Base-by-base conservation (phyloP, 2,329 filamentous ascomycete genomes). In the Botryotinia calthae region DNA sequence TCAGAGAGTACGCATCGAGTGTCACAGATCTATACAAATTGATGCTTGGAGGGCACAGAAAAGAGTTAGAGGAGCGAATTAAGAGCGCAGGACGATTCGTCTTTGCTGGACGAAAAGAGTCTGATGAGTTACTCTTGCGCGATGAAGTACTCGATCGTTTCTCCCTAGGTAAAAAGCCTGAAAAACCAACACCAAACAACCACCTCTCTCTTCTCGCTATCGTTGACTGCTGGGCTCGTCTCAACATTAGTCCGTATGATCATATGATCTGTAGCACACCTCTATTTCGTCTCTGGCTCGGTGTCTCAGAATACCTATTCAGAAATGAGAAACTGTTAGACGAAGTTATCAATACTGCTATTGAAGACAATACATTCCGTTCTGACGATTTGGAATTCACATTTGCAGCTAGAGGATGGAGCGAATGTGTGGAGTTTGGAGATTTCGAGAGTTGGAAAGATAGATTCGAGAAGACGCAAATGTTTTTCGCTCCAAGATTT, bases 191-290 rank as follows among this genome's bases (percentile, higher is more conserved):
- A 31, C 93, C 92, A 70, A 99, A 99, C 84, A 99, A 96, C 81
- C 97, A 99, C 82, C 87, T 99, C 44, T 95, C 91, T 81, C 86
- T 99, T 73, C 87, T 99, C 62, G 96, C 95, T 64, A 99, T 99
- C 89, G 97, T 98, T 61, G 96, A 99, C 84, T 98, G 95, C 84
- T 99, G 96, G 96, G 96, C 93, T 81, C 93, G 93, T 77, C 87
- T 98, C 63, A 92, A 90, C 48, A 99, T 98, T 79, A 92, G 97
- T 65, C 96, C 96, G 0, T 99, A 99, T 82, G 95, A 99, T 83
- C 97, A 99, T 85, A 99, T 99, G 95, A 97, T 99, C 77, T 99
- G 96, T 85, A 97, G 94, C 71, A 99, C 96, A 56, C 96, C 96
- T 84, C 89, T 98, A 64, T 99, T 99, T 85, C 92, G 96, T 68